Base-by-base conservation (phyloP, 2,329 filamentous ascomycete species). In the Neopestalotiopsis rosae region DNA sequence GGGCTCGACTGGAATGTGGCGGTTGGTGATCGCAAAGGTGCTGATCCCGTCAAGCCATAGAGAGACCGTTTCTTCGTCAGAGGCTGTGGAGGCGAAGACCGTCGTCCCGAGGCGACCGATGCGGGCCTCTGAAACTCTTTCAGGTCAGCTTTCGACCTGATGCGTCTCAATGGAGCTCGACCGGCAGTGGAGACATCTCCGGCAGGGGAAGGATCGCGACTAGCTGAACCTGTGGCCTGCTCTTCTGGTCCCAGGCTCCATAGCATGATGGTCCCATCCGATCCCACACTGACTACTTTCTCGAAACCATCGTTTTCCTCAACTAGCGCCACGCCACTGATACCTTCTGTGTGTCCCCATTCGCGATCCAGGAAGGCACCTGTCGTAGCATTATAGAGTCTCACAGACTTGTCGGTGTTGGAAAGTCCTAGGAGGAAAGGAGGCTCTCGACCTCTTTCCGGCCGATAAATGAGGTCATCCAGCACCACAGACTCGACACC, bases 321-420 rank as follows among this genome's bases (percentile, higher is more conserved):
- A 12, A 95, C 79, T 20, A 98, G 82, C 4, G 92, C 88, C 20
- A 97, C 90, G 70, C 95, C 95, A 65, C 93, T 97, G 72, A 99
- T 94, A 9, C 95, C 92, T 77, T 98, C 95, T 0, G 95, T 97
- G 74, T 99, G 96, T 1, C 96, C 96, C 89, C 94, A 98, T 81
- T 98, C 96, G 56, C 94, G 90, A 65, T 94, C 92, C 34, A 98
- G 82, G 68, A 99, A 91, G 1, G 84, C 82, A 9, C 95, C 95
- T 57, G 89, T 90, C 70, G 92, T 90, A 38, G 89, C 85, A 73
- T 97, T 93, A 75, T 99, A 99, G 17, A 99, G 84, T 45, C 96
- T 88, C 68, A 99, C 91, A 0, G 96, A 98, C 78, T 98, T 99
- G 80, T 99, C 96, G 0, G 94, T 97, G 74, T 95, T 95, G 9